A percentile compares a stretch with the other conserved stretches of the same genome.
Evolutionary conservation across 176 grass and related monocot species (phyloP).

Genomic region (Oryza officinalis): DNA sequence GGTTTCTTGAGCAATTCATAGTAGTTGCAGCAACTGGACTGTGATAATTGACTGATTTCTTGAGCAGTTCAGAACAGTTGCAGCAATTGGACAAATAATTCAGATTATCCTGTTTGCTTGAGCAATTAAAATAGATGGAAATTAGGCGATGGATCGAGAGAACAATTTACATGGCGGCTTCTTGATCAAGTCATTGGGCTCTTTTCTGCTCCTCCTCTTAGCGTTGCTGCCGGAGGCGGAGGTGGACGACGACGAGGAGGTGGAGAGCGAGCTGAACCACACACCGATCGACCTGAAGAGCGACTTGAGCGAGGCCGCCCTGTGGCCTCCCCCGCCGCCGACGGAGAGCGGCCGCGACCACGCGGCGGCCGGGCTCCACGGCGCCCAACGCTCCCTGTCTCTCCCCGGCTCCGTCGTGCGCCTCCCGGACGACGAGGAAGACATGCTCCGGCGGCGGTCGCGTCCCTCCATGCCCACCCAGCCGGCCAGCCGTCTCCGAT

Average conservation of each 20-base stretch:
- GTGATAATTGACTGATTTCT: background rate
- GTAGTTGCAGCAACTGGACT: no score
- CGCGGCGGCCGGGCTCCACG: conserved; percentile 19
- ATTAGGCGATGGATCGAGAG: background rate
- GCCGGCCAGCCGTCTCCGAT: background rate
- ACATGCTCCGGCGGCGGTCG: conserved; percentile 29
- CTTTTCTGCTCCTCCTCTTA: background rate
- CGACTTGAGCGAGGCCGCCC: background rate
- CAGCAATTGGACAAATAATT: no score
- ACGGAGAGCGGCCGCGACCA: conserved; percentile 49
- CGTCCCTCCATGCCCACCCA: conserved; percentile 22
- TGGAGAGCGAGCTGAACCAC: conserved; percentile 53
- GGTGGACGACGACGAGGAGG: background rate
- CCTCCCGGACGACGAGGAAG: conserved; percentile 15
- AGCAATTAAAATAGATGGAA: background rate
- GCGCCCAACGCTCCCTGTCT: conserved; percentile 16
- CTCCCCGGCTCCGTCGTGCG: conserved; percentile 10
- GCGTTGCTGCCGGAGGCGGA: background rate
- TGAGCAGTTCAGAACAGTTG: no score
- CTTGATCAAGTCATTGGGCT: conserved; percentile 12
- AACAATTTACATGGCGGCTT: conserved; percentile 51
- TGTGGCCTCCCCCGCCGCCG: background rate
- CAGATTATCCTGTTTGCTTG: background rate
- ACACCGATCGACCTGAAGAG: conserved; percentile 51
- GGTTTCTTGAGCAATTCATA: no score